phyloP scores from a whole-genome alignment of 1,139 yeast genomes.

The Lodderomyces pseudojiufengensis region DNA sequence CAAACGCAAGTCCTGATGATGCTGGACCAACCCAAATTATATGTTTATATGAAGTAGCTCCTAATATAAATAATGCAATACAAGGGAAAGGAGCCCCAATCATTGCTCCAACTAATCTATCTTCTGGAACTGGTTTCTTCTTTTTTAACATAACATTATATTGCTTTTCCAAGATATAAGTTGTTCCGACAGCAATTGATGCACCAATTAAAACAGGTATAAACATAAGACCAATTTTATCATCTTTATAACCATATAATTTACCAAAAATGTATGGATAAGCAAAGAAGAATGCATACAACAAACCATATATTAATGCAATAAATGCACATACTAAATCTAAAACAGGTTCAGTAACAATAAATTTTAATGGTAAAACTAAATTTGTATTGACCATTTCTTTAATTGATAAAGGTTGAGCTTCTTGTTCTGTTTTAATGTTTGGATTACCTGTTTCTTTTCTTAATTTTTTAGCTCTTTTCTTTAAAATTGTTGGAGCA shows the following conservation, averaged over 20 bases:
- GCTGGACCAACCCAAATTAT: constrained; percentile 95
- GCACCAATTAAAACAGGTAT: constrained; percentile 91
- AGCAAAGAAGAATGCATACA: constrained; percentile 92
- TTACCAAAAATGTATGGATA: constrained; percentile 71
- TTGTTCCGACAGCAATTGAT: constrained; percentile 60
- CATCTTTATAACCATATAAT: constrained; percentile 64
- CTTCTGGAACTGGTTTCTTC: constrained; percentile 80
- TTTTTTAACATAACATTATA: constrained; percentile 51
- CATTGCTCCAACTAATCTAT: constrained; percentile 83
- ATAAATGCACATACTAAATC: constrained; percentile 81
- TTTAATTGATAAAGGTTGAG: constrained; percentile 59
- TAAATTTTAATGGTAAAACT: constrained; percentile 71
- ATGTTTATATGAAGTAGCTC: constrained; percentile 79
- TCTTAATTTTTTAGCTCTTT: constrained; percentile 65
- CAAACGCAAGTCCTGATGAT: constrained; percentile 83
- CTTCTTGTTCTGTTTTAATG: constrained; percentile 92
- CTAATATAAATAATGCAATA: constrained; percentile 78
- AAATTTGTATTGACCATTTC: constrained; percentile 68
- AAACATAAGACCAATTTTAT: constrained; percentile 74
- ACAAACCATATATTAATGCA: constrained; percentile 78
- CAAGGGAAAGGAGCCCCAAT: constrained; percentile 89
- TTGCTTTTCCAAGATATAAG: constrained; percentile 64
- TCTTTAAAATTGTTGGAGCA: constrained; percentile 80
- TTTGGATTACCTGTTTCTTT: constrained; percentile 75
- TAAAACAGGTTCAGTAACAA: constrained; percentile 75